Base-by-base conservation (phyloP, 768 basidiomycete species). In the Serendipita sp. region DNA sequence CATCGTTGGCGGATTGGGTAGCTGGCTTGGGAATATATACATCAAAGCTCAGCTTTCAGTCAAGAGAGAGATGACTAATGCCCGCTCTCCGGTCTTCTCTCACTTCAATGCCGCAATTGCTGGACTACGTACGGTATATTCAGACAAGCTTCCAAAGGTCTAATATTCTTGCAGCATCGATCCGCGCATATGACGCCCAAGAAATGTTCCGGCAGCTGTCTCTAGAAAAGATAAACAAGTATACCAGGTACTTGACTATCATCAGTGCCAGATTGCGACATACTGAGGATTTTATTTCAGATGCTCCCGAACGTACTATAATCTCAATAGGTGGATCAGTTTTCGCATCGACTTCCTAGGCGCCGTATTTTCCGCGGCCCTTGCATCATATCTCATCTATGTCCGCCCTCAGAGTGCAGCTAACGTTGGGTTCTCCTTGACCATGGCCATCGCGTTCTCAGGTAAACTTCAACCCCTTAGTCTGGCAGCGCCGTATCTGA, bases 171-270 rank as follows among this genome's bases (percentile, higher is more conserved):
- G 11, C 3, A 73, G 75, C 74, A 1, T 72, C 84, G 5, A 82
- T 88, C 64, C 77, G 85, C 27, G 86, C 86, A 0, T 88, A 83
- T 69, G 81, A 81, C 3, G 82, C 81, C 3, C 77, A 85, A 72
- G 71, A 74, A 31, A 64, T 71, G 2, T 84, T 78, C 74, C 78
- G 70, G 66, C 63, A 65, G 44, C 75, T 80, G 66, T 77, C 79
- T 3, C 70, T 79, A 48, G 72, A 74, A 44, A 76, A 81, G 5
- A 81, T 86, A 48, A 80, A 87, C 69, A 74, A 75, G 23, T 85
- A 80, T 64, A 74, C 75, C 11, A 3, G 55, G 55, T 60, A 10
- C 36, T 23, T 60, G n/a, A 18, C 2, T 18, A 45, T 13, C 44
- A 13, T 45, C 44, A 1, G 18, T 45, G 44, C 44, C 44, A 45